phyloP scores from a whole-genome alignment of 257 asterid genomes.

The Linaria vulgaris region DNA sequence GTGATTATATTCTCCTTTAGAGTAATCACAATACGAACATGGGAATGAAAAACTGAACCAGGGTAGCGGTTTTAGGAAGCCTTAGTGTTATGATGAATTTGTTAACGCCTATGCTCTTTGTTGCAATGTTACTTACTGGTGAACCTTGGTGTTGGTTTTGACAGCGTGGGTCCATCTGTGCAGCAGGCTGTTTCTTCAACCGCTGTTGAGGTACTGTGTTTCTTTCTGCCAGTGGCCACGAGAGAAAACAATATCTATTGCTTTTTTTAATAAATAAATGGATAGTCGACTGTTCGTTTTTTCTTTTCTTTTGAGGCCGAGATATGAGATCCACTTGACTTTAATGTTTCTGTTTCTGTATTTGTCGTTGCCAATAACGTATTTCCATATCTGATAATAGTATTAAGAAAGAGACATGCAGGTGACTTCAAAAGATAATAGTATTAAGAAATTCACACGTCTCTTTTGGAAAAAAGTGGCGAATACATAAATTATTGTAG shows the following conservation, averaged over 20 bases:
- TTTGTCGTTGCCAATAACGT: no score
- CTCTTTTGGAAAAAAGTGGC: no score
- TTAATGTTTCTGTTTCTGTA: no score
- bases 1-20: background rate
- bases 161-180: slow-evolving; percentile 59
- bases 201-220: slow-evolving; percentile 61
- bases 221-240: slow-evolving; percentile 21
- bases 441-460: no score
- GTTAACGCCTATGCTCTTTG: background rate
- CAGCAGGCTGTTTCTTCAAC: slow-evolving; percentile 70
- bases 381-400: no score
- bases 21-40: background rate
- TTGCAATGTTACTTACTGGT: slow-evolving; percentile 9
- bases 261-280: no score
- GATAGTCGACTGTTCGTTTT: no score
- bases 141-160: slow-evolving; percentile 31
- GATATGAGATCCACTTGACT: no score
- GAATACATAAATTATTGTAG: no score
- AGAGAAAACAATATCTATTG: background rate
- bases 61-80: background rate
- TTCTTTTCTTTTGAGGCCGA: no score
- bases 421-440: no score
- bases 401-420: no score
- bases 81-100: slow-evolving; percentile 17
- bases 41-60: slow-evolving; percentile 1